Evolutionary conservation across 2,329 filamentous ascomycete species (phyloP).

Genomic region (Diaporthe batatas): DNA sequence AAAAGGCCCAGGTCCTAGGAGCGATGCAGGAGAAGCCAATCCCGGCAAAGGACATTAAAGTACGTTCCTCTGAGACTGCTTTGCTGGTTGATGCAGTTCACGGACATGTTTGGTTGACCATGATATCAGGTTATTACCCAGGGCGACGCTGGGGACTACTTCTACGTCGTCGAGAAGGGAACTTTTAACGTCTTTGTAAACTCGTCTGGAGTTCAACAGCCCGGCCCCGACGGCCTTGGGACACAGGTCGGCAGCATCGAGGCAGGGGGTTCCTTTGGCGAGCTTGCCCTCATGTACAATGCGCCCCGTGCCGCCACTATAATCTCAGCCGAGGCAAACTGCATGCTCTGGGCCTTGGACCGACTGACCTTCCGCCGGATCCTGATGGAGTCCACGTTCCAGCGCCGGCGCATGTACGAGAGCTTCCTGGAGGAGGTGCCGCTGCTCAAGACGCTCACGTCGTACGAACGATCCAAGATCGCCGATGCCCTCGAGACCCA

Average conservation of each 20-base stretch:
- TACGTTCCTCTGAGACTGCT: conserved; percentile 49
- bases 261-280: conserved; percentile 93
- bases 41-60: conserved; percentile 86
- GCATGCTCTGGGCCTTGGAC: conserved; percentile 93
- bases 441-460: conserved; percentile 83
- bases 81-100: conserved; percentile 16
- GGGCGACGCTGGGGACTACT: conserved; percentile 96
- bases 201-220: conserved; percentile 78
- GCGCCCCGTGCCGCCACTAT: conserved; percentile 96
- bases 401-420: conserved; percentile 96
- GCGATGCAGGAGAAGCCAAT: conserved; percentile 96
- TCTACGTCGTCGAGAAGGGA: conserved; percentile 95
- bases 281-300: conserved; percentile 98
- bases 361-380: conserved; percentile 97
- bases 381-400: conserved; percentile 97
- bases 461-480: conserved; percentile 97
- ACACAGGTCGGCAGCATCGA: conserved; percentile 84
- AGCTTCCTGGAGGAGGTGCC: conserved; percentile 95
- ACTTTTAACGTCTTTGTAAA: conserved; percentile 94
- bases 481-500: conserved; percentile 94
- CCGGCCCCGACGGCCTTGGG: conserved; percentile 86
- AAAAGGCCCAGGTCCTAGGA: conserved; percentile 86
- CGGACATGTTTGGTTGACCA: conserved; percentile 36
- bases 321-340: conserved; percentile 81
- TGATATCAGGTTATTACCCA: conserved; percentile 85